Evolutionary conservation across 805 yeast species (phyloP), one percentile per base, ranked within the genome.

Genomic region (Ogataea methanolica): DNA sequence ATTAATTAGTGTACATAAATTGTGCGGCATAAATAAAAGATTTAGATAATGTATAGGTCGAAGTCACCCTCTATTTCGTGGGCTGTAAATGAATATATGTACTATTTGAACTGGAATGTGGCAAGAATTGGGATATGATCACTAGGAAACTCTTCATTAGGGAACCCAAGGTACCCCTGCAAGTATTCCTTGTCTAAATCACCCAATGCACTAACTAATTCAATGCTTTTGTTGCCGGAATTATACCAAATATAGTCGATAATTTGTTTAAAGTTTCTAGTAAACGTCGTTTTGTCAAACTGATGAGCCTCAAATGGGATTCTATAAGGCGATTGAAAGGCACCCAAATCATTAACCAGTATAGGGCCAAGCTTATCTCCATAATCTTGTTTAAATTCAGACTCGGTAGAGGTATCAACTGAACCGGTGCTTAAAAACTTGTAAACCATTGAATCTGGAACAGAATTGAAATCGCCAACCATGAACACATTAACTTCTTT

Each of bases 231-330:
- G 43, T 51, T 51, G 11, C 62, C 53, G 15, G 64, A 61, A 46
- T 74, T 74, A 54, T 67, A 76, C 81, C 83, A 80, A 6, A 80
- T 75, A 54, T 80, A 81, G 57, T 81, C 86, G 41, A 80, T 78
- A 2, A 79, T 72, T 9, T 76, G 78, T 41, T 74, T 73, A 46
- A 76, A 64, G 46, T 75, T 71, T 6, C 70, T 71, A 0, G 84
- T 75, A 53, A 71, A 78, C 35, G 79, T 76, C 1, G 80, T 75
- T 37, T 59, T 55, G 3, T 47, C 51, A 47, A 66, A 64, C 21
- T 43, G 19, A 1, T 55, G 48, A 2, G 49, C 35, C 15, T 58
- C 56, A 38, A 53, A 65, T 23, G 66, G 47, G 2, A 49, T 39
- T 33, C 58, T 53, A 42, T 66, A 66, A 2, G 70, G 62, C 1